Conservation (phyloP, 2,329 filamentous ascomycete species). For the Paecilomyces formosus region DNA sequence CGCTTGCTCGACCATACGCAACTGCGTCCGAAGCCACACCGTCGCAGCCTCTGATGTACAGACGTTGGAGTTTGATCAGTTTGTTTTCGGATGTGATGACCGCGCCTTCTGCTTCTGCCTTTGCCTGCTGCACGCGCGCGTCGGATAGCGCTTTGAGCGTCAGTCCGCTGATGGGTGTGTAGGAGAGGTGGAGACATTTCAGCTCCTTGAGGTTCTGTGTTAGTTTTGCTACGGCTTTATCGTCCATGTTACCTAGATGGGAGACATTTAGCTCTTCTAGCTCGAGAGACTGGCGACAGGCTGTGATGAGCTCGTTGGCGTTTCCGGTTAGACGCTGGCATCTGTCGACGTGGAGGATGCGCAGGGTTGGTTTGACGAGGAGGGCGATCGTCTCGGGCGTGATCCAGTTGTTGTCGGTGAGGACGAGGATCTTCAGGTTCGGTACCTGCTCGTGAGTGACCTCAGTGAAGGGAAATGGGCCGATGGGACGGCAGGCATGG, state of each 20-base stretch:
- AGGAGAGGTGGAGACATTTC: constrained; percentile 25
- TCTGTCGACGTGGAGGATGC: constrained; percentile 18
- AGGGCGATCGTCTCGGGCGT: constrained; percentile 8
- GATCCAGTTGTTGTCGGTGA: constrained; percentile 20
- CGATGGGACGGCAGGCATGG: constrained; percentile 11
- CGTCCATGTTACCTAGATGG: constrained; percentile 17
- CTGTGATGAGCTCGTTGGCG: neutral
- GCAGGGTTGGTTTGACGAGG: constrained; percentile 12
- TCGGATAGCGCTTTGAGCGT: constrained; percentile 26
- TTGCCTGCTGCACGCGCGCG: constrained; percentile 1
- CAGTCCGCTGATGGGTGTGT: constrained; percentile 26
- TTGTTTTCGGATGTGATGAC: constrained; percentile 1
- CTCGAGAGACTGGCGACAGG: constrained; percentile 4
- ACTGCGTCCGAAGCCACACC: constrained; percentile 25
- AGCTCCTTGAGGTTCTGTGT: constrained; percentile 17
- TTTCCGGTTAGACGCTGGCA: constrained; percentile 15
- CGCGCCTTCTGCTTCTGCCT: neutral
- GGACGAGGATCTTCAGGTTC: constrained; percentile 19
- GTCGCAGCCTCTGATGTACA: constrained; percentile 21
- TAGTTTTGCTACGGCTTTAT: constrained; percentile 14
- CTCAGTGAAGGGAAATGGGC: neutral
- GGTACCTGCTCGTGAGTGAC: constrained; percentile 11
- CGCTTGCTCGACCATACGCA: constrained; percentile 22
- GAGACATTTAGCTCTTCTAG: constrained; percentile 24
- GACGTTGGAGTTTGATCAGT: constrained; percentile 13